These are phyloP conservation scores for Monosporascus ibericus DNA, from an alignment of 2,329 filamentous ascomycete genomes.

Conservation along the genomic window DNA sequence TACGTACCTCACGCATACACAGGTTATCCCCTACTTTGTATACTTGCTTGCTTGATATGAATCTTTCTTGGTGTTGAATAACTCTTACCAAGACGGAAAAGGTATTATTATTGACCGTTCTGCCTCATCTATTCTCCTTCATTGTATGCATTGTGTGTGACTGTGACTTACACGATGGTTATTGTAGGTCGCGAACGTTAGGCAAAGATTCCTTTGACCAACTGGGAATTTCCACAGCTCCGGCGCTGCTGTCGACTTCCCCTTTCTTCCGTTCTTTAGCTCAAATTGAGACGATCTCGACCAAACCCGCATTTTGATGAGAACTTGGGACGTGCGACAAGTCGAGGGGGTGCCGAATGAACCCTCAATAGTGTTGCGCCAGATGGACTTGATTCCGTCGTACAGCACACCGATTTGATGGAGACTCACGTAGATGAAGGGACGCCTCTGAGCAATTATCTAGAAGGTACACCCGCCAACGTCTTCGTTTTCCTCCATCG, in stretches of 20 bases:
- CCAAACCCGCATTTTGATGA: background rate
- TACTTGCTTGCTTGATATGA: background rate
- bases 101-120: too few species aligned
- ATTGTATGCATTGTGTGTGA: background rate
- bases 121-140: background rate
- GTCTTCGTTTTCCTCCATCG: conserved; percentile 1
- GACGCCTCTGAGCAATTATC: conserved; percentile 29
- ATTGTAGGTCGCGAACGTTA: background rate
- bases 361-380: conserved; percentile 12
- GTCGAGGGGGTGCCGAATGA: background rate
- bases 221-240: background rate
- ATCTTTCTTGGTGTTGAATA: too few species aligned
- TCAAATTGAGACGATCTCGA: too few species aligned
- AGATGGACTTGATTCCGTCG: conserved; percentile 24
- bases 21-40: background rate
- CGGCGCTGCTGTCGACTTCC: background rate
- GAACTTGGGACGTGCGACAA: background rate
- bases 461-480: conserved; percentile 21
- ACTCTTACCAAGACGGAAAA: too few species aligned
- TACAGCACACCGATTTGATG: conserved; percentile 23
- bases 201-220: background rate
- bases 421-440: conserved; percentile 29
- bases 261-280: background rate
- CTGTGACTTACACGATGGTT: background rate
- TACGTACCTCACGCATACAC: too few species aligned